Percentiles rank a stretch among this genome's conserved stretches.
phyloP scores from a whole-genome alignment of 129 eudicot genomes.

The Ambrosia artemisiifolia region DNA sequence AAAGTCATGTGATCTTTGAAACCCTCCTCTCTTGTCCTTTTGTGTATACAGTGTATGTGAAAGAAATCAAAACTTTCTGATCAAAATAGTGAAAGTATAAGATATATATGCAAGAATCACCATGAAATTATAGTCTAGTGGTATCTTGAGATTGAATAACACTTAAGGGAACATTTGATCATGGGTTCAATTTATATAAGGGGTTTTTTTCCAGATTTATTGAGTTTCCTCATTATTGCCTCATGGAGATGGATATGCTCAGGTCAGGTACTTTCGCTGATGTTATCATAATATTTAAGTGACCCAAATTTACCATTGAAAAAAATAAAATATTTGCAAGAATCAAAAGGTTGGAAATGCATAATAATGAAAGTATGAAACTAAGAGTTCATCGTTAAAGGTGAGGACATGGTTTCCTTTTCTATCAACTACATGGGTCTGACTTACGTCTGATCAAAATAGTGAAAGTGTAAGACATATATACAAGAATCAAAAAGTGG shows the following conservation, averaged over 20 bases:
- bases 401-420: neutral
- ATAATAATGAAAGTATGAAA: neutral
- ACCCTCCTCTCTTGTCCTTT: constrained; percentile 18
- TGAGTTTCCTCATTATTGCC: too few relatives aligned
- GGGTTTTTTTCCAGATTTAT: too few relatives aligned
- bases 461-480: too few relatives aligned
- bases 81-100: neutral
- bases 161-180: too few relatives aligned
- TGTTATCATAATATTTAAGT: too few relatives aligned
- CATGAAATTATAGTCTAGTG: too few relatives aligned
- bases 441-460: neutral
- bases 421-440: neutral
- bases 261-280: too few relatives aligned
- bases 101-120: neutral
- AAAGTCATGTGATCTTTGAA: constrained; percentile 57
- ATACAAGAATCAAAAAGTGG: too few relatives aligned
- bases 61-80: neutral
- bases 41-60: constrained; percentile 20
- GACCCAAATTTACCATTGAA: too few relatives aligned
- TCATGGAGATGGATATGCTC: too few relatives aligned
- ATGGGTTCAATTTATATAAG: too few relatives aligned
- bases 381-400: neutral
- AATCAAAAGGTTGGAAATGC: neutral
- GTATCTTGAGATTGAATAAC: too few relatives aligned
- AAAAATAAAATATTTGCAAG: neutral